phyloP scores from a whole-genome alignment of 768 basidiomycete species.

The Trametes meyenii region DNA sequence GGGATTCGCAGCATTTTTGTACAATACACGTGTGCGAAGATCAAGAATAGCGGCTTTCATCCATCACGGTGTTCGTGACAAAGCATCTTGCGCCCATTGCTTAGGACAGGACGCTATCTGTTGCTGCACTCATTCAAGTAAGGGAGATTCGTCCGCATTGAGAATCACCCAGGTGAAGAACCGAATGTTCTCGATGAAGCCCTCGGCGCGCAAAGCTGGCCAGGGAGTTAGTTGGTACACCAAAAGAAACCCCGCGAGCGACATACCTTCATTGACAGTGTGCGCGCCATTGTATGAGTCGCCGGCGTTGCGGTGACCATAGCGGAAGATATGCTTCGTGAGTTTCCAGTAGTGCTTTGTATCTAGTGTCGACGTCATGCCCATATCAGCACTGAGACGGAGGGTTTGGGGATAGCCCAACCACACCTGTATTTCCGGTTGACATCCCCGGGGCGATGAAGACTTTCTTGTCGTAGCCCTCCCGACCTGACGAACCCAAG shows the following conservation, averaged over 20 bases:
- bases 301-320: slow-evolving; percentile 36
- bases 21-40: neutral
- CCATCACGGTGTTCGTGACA: no score
- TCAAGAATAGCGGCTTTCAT: no score
- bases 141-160: slow-evolving; percentile 58
- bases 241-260: neutral
- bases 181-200: slow-evolving; percentile 63
- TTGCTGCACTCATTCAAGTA: slow-evolving; percentile 8
- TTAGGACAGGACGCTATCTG: no score
- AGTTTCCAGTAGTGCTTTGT: slow-evolving; percentile 51
- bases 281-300: slow-evolving; percentile 51
- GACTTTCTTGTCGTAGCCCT: slow-evolving; percentile 26
- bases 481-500: slow-evolving; percentile 26
- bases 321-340: slow-evolving; percentile 69
- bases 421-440: slow-evolving; percentile 28
- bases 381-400: neutral
- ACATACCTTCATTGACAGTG: slow-evolving; percentile 71
- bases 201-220: slow-evolving; percentile 50
- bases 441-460: slow-evolving; percentile 33
- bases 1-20: neutral
- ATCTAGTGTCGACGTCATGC: slow-evolving; percentile 31
- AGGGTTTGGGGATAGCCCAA: neutral
- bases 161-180: slow-evolving; percentile 69
- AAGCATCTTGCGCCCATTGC: no score
- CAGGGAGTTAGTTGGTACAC: neutral